Base-by-base conservation (phyloP, 2,329 filamentous ascomycete genomes). In the Claviceps sp. region DNA sequence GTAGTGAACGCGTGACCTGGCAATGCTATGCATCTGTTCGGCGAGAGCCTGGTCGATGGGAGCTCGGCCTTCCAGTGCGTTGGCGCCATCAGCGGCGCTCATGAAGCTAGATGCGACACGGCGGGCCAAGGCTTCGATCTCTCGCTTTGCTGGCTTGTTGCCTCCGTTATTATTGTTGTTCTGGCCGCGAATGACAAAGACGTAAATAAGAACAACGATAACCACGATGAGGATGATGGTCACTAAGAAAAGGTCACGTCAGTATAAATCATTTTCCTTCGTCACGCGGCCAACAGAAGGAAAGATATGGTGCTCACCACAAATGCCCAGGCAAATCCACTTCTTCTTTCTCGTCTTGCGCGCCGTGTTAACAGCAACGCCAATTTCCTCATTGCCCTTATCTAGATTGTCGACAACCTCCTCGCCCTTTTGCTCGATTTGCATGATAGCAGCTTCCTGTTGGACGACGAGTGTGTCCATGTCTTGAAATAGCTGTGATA, bases 271-370 rank as follows among this genome's bases (percentile, higher is more conserved):
- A 20, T 13, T 29, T n/a, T 39, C 16, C 34, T 11, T 23, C 3
- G 13, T 34, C 23, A 23, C 6, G 17, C 20, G 29, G 29, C 29
- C 1, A 34, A 43, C 11, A 40, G 46, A 6, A 2, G 13, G 4
- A 20, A 14, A 3, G 13, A 23, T 1, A 14, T 43, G 20, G 36
- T 20, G 62, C 77, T 59, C 72, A 80, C 77, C 71, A 60, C 76
- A 71, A 62, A 96, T 88, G 61, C 84, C 82, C 59, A 95, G 71
- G 75, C 89, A 95, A 66, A 86, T 90, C 90, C 89, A 96, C 85
- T 96, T 96, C 88, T 94, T 95, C 73, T 82, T 87, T 59, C 87
- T 79, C 49, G 85, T 87, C 60, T 81, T 79, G 65, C 85, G 77
- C 8, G 91, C 91, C 59, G 87, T 95, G 55, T 78, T 76, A 56